Conservation (phyloP, 495 filamentous ascomycete genomes). For the Hypoxylon perforatum region DNA sequence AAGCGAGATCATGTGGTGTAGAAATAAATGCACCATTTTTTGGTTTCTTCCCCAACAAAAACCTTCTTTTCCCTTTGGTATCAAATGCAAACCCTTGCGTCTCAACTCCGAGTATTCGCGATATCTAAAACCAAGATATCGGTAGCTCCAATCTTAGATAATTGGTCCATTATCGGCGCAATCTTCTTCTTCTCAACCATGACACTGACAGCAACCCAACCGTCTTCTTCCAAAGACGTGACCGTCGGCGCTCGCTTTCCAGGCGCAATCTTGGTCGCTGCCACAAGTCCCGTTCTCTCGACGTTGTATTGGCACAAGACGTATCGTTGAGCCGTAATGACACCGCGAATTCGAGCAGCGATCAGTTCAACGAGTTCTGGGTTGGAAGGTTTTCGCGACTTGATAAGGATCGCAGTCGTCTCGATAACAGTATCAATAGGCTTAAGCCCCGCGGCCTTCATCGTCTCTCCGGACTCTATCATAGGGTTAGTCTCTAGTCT, state of each 20-base stretch:
- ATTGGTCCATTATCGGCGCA: slow-evolving; percentile 89
- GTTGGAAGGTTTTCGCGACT: slow-evolving; percentile 87
- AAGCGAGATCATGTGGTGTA: slow-evolving; percentile 15
- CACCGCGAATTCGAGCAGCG: slow-evolving; percentile 83
- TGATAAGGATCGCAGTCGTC: slow-evolving; percentile 88
- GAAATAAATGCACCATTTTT: slow-evolving; percentile 3
- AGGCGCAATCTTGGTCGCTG: slow-evolving; percentile 83
- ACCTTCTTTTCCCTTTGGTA: neutral
- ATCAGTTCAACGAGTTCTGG: slow-evolving; percentile 82
- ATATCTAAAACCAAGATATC: slow-evolving; percentile 92
- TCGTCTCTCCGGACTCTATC: slow-evolving; percentile 95
- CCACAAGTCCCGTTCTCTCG: slow-evolving; percentile 69
- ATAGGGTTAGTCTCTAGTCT: slow-evolving; percentile 12
- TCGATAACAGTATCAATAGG: slow-evolving; percentile 93
- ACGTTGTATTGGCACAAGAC: slow-evolving; percentile 98
- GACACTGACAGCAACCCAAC: slow-evolving; percentile 90
- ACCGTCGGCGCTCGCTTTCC: slow-evolving; percentile 95
- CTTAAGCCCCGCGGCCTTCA: slow-evolving; percentile 96
- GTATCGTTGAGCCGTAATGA: slow-evolving; percentile 95
- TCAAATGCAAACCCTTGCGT: neutral
- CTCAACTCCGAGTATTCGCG: slow-evolving; percentile 75
- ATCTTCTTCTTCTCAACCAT: slow-evolving; percentile 95
- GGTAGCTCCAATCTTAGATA: slow-evolving; percentile 80
- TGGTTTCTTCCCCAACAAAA: neutral
- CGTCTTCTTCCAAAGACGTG: slow-evolving; percentile 84